These are phyloP conservation scores for Neonectria ditissima DNA, from an alignment of 2,329 filamentous ascomycete species.

Conservation along the genomic window DNA sequence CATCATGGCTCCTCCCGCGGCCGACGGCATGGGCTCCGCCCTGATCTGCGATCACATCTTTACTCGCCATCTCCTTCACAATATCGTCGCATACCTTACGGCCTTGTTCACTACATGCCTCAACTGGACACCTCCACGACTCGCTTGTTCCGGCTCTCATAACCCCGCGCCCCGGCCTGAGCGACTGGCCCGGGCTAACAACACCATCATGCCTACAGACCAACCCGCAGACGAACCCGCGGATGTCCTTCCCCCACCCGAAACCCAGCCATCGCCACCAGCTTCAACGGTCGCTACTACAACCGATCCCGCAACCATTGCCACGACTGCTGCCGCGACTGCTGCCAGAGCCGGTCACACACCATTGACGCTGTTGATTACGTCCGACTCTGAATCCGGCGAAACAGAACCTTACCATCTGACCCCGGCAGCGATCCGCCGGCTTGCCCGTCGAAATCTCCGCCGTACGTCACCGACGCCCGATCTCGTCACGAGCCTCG, in stretches of 20 bases:
- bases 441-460: conserved; percentile 52
- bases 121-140: neutral
- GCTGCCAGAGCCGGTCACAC: conserved; percentile 15
- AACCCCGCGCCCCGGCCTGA: conserved; percentile 1
- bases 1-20: conserved; percentile 26
- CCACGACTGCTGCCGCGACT: conserved; percentile 20
- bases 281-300: conserved; percentile 23
- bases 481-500: conserved; percentile 55
- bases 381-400: conserved; percentile 50
- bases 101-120: conserved; percentile 5
- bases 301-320: conserved; percentile 15
- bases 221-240: conserved; percentile 11
- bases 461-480: conserved; percentile 52
- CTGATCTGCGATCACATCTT: conserved; percentile 14
- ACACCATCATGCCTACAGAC: conserved; percentile 21
- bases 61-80: conserved; percentile 1
- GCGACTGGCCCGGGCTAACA: neutral
- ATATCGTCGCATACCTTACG: neutral
- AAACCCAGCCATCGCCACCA: conserved; percentile 31
- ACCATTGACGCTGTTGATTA: conserved; percentile 24
- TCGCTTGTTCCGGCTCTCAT: neutral
- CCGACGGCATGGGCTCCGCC: conserved; percentile 20
- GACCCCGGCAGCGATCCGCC: conserved; percentile 51
- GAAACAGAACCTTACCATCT: conserved; percentile 52
- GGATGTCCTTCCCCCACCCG: conserved; percentile 7